These are phyloP conservation scores for Puccinia novopanici DNA, from an alignment of 1,284 basidiomycete species.

Conservation along the genomic window DNA sequence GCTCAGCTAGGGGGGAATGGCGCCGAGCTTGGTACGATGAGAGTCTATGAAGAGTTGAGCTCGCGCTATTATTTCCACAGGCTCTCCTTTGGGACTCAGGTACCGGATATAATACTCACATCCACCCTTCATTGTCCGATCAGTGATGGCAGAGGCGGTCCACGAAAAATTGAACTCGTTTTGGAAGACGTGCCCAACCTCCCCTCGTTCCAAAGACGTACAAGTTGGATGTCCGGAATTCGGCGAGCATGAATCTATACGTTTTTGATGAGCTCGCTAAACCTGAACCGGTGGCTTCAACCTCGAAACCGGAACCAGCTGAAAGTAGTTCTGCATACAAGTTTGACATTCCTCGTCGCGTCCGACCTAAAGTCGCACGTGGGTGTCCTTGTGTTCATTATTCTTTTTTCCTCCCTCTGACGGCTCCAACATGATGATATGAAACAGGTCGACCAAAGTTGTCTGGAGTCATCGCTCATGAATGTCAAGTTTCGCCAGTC, in stretches of 20 bases:
- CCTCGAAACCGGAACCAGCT: conserved; percentile 48
- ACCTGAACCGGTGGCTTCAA: conserved; percentile 53
- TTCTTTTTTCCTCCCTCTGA: neutral
- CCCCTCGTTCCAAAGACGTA: conserved; percentile 17
- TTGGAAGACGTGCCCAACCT: conserved; percentile 34
- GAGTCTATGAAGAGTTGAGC: conserved; percentile 43
- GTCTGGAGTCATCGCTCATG: conserved; percentile 58
- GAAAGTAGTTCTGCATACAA: conserved; percentile 41
- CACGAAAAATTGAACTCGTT: conserved; percentile 34
- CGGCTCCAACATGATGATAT: neutral
- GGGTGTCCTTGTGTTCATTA: neutral
- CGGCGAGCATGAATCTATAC: conserved; percentile 53
- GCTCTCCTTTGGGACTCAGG: neutral
- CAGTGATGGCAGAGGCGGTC: neutral
- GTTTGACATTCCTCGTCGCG: conserved; percentile 48
- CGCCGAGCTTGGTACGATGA: conserved; percentile 29
- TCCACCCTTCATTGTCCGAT: neutral
- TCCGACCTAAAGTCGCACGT: conserved; percentile 54
- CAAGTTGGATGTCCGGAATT: conserved; percentile 41
- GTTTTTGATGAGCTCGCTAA: conserved; percentile 57
- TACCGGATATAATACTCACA: neutral
- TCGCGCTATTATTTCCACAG: neutral
- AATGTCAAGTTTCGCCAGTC: conserved; percentile 58
- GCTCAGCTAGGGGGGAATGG: conserved; percentile 17
- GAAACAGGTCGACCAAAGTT: conserved; percentile 54